These are phyloP conservation scores for Rhizoclosmatium sp. DNA, from an alignment of 192 early-diverging fungal species.

Conservation along the genomic window DNA sequence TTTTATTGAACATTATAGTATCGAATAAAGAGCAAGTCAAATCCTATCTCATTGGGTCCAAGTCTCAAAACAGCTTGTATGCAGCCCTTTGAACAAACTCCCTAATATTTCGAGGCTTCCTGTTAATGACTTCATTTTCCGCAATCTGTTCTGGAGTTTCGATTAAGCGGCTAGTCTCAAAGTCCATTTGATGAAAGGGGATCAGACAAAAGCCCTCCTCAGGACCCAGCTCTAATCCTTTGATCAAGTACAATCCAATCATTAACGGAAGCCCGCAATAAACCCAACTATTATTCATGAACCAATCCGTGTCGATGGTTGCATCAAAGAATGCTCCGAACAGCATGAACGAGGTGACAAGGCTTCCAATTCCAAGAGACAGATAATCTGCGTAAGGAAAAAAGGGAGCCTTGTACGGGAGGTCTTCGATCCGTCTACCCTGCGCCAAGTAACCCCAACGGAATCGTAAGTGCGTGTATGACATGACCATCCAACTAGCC, in stretches of 20 bases:
- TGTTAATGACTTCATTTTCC: background rate
- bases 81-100: background rate
- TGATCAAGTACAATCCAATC: background rate
- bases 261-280: conserved; percentile 29
- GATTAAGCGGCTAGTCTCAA: conserved; percentile 25
- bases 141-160: conserved; percentile 14
- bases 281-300: conserved; percentile 17
- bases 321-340: conserved; percentile 4
- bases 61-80: conserved; percentile 26
- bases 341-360: conserved; percentile 25
- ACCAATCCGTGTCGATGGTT: conserved; percentile 22
- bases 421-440: conserved; percentile 6
- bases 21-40: no score
- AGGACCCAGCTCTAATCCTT: background rate
- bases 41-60: no score
- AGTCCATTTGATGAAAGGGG: conserved; percentile 26
- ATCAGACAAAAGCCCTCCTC: background rate
- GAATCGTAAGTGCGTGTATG: conserved; percentile 36
- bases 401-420: conserved; percentile 35
- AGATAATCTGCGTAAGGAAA: conserved; percentile 32
- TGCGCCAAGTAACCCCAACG: conserved; percentile 25
- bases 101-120: background rate
- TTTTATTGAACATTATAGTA: no score
- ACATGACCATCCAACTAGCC: conserved; percentile 37
- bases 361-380: conserved; percentile 21